Base-by-base conservation (phyloP, 2,329 filamentous ascomycete species). In the Diaporthe vaccinii region DNA sequence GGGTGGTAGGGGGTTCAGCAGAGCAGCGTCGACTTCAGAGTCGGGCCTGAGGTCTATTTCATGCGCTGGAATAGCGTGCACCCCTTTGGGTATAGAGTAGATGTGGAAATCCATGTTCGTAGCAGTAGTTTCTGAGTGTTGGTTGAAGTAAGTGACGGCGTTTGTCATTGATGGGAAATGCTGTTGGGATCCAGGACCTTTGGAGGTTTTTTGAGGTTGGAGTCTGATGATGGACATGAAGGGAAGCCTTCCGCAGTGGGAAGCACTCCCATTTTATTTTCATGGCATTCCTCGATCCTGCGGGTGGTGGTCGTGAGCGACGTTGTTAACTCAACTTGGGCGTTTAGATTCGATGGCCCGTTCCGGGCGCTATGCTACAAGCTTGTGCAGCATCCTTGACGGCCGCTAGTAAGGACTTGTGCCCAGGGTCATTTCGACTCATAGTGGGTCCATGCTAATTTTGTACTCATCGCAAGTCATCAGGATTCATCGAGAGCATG, bases 41-140 rank as follows among this genome's bases (percentile, higher is more conserved):
- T 89, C 88, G 4, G 87, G 78, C 12, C 88, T 84, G 4, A 86
- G 80, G 74, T 90, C 88, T 12, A 89, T 79, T 7, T 83, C 78
- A 8, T 85, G 73, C 1, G 71, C 49, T 0, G 87, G 84, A 44
- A 89, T 84, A 25, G 78, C 78, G 75, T 86, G 83, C 39, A 87
- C 75, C n/a, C 87, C 86, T 71, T 72, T 25, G 1, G 86, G 86
- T 2, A 84, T 76, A 4, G 79, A 72, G 72, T 85, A 86, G 5
- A 76, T 61, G 62, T 77, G 69, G 10, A 74, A 71, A 4, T 77
- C 77, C 78, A 80, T 81, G 46, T 61, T 79, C n/a, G 15, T 70
- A n/a, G 12, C 20, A 12, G 20, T 67, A n/a, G 8, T 39, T 25
- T 31, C 31, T 22, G 62, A 53, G 31, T 57, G 59, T 68, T 72